Evolutionary conservation across 768 basidiomycete species (phyloP).

Genomic region (Lyophyllum shimeji): DNA sequence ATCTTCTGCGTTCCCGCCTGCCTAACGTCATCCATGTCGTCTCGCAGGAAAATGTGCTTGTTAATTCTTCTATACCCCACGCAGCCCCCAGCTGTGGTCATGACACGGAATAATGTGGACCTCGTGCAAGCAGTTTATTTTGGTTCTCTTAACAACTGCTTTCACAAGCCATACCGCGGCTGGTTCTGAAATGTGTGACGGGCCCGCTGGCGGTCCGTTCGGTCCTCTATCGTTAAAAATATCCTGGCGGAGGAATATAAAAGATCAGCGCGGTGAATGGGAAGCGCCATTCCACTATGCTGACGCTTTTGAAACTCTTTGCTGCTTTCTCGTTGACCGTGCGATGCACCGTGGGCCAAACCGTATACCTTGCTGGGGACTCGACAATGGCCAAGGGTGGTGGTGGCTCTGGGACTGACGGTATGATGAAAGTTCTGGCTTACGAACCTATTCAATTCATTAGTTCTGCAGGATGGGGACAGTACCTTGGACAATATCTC

Average conservation of each 20-base stretch:
- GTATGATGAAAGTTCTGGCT: no score
- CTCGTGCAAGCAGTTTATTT: neutral
- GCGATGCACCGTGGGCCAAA: neutral
- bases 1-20: neutral
- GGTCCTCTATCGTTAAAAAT: neutral
- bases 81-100: neutral
- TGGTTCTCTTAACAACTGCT: neutral
- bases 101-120: neutral
- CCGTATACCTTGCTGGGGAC: neutral
- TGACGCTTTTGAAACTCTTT: neutral
- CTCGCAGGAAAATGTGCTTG: neutral
- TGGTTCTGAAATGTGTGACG: neutral
- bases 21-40: neutral
- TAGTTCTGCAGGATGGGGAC: neutral
- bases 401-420: neutral
- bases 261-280: neutral
- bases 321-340: neutral
- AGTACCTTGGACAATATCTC: constrained; percentile 39
- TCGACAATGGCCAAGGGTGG: neutral
- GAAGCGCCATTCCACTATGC: neutral
- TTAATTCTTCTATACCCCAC: neutral
- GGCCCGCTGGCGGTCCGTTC: neutral
- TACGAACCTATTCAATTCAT: no score
- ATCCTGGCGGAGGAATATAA: neutral
- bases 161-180: neutral